Evolutionary conservation across 495 filamentous ascomycete species (phyloP), one percentile per base, ranked within the genome.

Genomic region (Tuber brumale): DNA sequence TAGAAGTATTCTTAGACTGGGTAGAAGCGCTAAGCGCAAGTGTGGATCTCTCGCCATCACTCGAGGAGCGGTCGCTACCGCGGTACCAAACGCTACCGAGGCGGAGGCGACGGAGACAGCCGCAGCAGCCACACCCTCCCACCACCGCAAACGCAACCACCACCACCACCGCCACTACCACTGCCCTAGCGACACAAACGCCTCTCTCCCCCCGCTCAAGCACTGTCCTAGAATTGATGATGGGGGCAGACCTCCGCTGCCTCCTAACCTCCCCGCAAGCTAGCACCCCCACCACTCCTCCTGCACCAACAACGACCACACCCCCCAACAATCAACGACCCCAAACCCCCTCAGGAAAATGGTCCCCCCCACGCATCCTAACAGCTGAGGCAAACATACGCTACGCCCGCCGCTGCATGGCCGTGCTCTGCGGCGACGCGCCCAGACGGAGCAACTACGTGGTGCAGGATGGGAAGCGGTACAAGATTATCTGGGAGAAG

Each of bases 1-100:
- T 90, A 72, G 85, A 87, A 69, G 85, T 85, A 5, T 89, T 89
- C 76, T 83, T 90, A 72, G 84, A 84, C 23, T 89, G 90, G 88
- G 81, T 92, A 0, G 85, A 89, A 74, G 81, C 83, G 9, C 76
- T 90, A 44, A 86, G 85, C 75, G 85, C 86, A 44, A 87, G 85
- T n/a, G 86, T 89, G 69, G 87, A 88, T 79, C 84, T 89, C 37
- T 84, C 88, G 14, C 82, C 81, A 14, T 84, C 87, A n/a, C 83
- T 90, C 41, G 88, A 90, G 43, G 87, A 88, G 72, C 84, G 87
- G 35, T 87, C 81, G 27, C 85, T 89, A 61, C 89, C 89, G 0
- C 81, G 86, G 14, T 88, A 88, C 75, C 86, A 87, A 76, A 90
- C 88, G 82, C 84, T 86, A 61, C 85, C 86, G 18, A 82, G 85